These are phyloP conservation scores for Aquanectria penicillioides DNA, from an alignment of 2,329 filamentous ascomycete genomes.

Conservation along the genomic window DNA sequence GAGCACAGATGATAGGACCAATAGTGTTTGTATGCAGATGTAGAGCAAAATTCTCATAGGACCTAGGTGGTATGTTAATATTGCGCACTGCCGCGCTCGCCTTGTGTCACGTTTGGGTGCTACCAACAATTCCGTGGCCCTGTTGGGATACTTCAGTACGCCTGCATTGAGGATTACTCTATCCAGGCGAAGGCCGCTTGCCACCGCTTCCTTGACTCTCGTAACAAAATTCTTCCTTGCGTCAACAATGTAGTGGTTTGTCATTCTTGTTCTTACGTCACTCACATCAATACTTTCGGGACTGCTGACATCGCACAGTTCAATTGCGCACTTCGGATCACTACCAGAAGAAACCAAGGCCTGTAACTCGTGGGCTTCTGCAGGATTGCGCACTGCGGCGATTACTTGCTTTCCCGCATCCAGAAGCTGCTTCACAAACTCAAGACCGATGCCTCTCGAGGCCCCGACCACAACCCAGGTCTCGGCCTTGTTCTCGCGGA, in stretches of 20 bases:
- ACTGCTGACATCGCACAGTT: neutral
- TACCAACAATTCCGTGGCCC: neutral
- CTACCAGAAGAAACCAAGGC: neutral
- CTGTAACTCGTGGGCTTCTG: neutral
- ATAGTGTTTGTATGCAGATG: conserved; percentile 24
- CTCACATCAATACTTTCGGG: neutral
- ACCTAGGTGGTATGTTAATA: neutral
- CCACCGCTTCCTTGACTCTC: neutral
- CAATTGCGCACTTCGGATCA: neutral
- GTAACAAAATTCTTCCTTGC: neutral
- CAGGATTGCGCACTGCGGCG: neutral
- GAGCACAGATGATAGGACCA: conserved; percentile 22
- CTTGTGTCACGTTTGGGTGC: too few relatives aligned
- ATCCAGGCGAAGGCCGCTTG: neutral
- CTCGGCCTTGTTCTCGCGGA: too few relatives aligned
- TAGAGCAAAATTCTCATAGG: conserved; percentile 18
- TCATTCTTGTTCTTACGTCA: neutral
- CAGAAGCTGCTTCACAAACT: neutral
- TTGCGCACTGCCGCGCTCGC: too few relatives aligned
- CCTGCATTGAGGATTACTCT: neutral
- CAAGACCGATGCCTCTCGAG: neutral
- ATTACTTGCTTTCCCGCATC: neutral
- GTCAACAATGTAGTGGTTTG: neutral
- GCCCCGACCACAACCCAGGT: neutral
- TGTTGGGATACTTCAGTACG: neutral